Evolutionary conservation across 2,329 filamentous ascomycete genomes (phyloP), one percentile per base, ranked within the genome.

Genomic region (Ascochyta rabiei): DNA sequence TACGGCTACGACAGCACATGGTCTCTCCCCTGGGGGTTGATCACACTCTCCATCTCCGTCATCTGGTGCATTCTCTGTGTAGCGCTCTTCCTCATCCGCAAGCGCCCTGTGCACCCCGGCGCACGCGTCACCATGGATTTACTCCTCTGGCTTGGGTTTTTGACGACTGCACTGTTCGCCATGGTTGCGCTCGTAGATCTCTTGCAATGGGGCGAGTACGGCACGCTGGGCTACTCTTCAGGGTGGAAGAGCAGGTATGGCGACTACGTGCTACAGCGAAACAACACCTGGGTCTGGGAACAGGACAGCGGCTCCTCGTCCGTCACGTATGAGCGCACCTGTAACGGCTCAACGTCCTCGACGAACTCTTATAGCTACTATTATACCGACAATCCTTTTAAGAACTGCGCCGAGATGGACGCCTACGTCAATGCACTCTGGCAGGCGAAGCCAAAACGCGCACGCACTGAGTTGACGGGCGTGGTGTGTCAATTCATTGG

Each of bases 91-190:
- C 38, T 72, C 21, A 18, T 66, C 10, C 64, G 65, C 44, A 64
- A 67, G 38, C 57, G 56, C 1, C 65, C 71, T 9, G 59, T 75
- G 1, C 73, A 76, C 50, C 73, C 74, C 4, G 73, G 73, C 16
- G 47, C 60, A 6, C 68, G 66, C 28, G 73, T 76, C n/a, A 59
- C 68, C 10, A 54, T 74, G 41, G 71, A 76, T 43, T 62, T 76
- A 1, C 38, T 76, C 1, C 63, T 76, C 2, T 76, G 72, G 72
- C 61, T 76, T 2, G 62, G 64, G 12, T 68, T 70, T 47, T 57
- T 75, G 16, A 23, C 57, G 7, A 74, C 71, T 0, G 68, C 60
- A 0, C 33, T 73, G 6, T 66, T 73, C 24, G 64, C 64, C 13
- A 41, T 70, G 23, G 6, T 62, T 1, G 62, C 57, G 2, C 50